These are phyloP conservation scores for Cymodocea nodosa DNA, from an alignment of 116 monocot genomes.

Conservation along the genomic window DNA sequence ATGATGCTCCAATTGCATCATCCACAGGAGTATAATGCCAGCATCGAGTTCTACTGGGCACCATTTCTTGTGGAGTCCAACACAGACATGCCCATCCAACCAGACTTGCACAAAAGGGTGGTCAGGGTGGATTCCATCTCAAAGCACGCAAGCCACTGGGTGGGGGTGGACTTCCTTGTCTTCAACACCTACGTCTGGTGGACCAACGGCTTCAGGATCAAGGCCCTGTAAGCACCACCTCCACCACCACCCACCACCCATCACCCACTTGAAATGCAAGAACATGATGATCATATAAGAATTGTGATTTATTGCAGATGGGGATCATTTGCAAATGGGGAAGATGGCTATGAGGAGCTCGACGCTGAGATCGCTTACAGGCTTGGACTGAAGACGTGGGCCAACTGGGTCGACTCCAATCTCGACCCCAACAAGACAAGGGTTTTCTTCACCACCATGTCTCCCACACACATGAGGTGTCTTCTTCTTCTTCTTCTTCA, in stretches of 20 bases:
- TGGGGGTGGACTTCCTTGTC: constrained; percentile 31
- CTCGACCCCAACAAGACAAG: constrained; percentile 24
- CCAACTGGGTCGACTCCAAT: constrained; percentile 39
- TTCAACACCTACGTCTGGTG: constrained; percentile 61
- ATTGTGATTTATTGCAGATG: constrained; percentile 28
- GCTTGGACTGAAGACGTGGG: constrained; percentile 35
- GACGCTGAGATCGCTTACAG: constrained; percentile 27
- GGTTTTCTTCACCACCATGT: constrained; percentile 45
- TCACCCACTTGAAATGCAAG: too few relatives aligned
- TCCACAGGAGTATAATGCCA: constrained; percentile 38
- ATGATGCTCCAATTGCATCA: too few relatives aligned
- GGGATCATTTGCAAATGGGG: constrained; percentile 55
- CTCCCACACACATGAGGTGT: constrained; percentile 44
- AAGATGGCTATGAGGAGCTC: constrained; percentile 69
- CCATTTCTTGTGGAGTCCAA: constrained; percentile 53
- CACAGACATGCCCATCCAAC: constrained; percentile 27
- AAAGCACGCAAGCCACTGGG: constrained; percentile 33
- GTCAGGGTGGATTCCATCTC: constrained; percentile 32
- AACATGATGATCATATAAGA: neutral
- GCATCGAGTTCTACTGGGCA: constrained; percentile 62
- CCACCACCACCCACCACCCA: too few relatives aligned
- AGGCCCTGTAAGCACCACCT: constrained; percentile 22
- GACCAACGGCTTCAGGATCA: constrained; percentile 37
- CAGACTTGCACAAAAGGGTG: constrained; percentile 22
- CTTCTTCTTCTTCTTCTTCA: neutral